A percentile compares a stretch with the other conserved stretches of the same genome.
Conservation (phyloP, 331 rosid species). For the Quercus tomentella region DNA sequence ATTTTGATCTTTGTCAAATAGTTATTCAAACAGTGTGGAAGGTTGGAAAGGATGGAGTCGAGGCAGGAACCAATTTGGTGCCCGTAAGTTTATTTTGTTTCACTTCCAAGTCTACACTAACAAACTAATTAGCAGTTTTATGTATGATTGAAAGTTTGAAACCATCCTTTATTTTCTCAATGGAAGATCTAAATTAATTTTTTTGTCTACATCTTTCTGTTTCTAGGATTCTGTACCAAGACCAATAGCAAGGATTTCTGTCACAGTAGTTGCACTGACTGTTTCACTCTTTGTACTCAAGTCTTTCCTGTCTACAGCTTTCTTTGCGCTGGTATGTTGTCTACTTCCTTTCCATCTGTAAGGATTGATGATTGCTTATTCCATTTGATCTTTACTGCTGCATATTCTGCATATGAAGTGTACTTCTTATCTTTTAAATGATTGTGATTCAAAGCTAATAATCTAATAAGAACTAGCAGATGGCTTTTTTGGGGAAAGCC, state of each 20-base stretch:
- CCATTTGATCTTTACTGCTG: not conserved
- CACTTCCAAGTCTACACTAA: not conserved
- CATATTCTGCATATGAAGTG: not conserved
- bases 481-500: too few species aligned
- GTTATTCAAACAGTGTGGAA: slow-evolving; percentile 78
- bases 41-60: slow-evolving; percentile 81
- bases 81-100: slow-evolving; percentile 53
- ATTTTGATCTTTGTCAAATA: slow-evolving; percentile 25
- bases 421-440: not conserved
- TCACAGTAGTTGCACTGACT: slow-evolving; percentile 47
- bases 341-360: not conserved
- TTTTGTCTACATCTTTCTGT: slow-evolving; percentile 12
- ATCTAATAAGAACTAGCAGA: too few species aligned
- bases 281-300: slow-evolving; percentile 62
- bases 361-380: not conserved
- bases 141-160: not conserved
- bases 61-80: slow-evolving; percentile 77
- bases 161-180: not conserved
- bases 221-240: slow-evolving; percentile 69
- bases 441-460: too few species aligned
- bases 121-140: not conserved
- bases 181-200: not conserved
- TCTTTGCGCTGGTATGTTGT: slow-evolving; percentile 69
- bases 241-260: slow-evolving; percentile 75
- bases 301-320: slow-evolving; percentile 74